Evolutionary conservation across 352 stramenopile species (phyloP), one percentile per base, ranked within the genome.

Genomic region (Plasmopara muralis): DNA sequence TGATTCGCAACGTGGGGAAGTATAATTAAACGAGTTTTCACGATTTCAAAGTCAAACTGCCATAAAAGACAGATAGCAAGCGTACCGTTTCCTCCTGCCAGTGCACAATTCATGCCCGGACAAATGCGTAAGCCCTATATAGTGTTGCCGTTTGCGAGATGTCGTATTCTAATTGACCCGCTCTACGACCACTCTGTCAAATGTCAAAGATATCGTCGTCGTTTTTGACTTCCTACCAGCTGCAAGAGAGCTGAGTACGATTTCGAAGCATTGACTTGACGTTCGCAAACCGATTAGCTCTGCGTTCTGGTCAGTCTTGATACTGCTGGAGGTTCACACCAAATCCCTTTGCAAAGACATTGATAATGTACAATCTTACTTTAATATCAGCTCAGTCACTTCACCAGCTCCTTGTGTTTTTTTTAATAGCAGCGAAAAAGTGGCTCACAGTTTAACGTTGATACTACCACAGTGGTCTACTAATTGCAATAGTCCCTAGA

Each of bases 401-500:
- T 60, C 4, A 70, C 58, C 12, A 87, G 20, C n/a, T 68, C 44
- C 9, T 57, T 54, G 29, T 65, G 64, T 12, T 77, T 69, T 2
- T 83, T 68, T 74, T 83, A 28, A 72, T 58, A 20, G 69, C 59
- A 0, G 76, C 88, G 40, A 96, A 95, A 42, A 97, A 87, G 47
- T 96, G 89, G 52, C 86, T 96, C 52, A 85, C 87, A 14, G 66
- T 89, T 60, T 94, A 95, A 54, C 85, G 81, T 54, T 96, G 86
- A 42, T 77, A 55, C 18, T 72, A 58, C 86, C 86, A 96, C 25
- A 65, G 31, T 8, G 60, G 66, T 18, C 83, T 80, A 52, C 92
- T 83, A 9, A 77, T 47, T 28, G 60, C 70, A 44, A 95, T 86
- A 54, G 95, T 93, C 15, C 84, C 84, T 14, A 79, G 60, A 25